Conservation (phyloP, 2,329 filamentous ascomycete species). For the Botrytis hyacinthi region DNA sequence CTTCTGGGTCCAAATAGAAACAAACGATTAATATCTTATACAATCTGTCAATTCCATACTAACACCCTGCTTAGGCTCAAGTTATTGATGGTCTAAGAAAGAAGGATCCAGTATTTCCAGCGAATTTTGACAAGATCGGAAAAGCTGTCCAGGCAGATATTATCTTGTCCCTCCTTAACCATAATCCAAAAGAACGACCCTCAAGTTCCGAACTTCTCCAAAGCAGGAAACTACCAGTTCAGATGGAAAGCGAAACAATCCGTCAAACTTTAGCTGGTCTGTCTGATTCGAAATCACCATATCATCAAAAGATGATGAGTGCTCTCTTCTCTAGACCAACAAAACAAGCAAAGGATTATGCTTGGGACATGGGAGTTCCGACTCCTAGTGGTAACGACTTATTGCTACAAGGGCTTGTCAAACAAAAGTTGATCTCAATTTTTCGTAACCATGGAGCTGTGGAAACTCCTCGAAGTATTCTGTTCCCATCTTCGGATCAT, state of each 20-base stretch:
- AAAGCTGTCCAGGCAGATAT: conserved; percentile 71
- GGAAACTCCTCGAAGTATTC: conserved; percentile 68
- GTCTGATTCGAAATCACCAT: conserved; percentile 78
- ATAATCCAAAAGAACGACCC: conserved; percentile 78
- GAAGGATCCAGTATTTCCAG: conserved; percentile 65
- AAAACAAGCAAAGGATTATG: conserved; percentile 76
- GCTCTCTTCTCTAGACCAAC: conserved; percentile 71
- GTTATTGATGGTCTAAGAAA: conserved; percentile 68
- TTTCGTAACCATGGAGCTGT: conserved; percentile 89
- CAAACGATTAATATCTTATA: not conserved
- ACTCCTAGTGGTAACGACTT: conserved; percentile 57
- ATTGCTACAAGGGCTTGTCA: conserved; percentile 70
- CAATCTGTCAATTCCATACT: not conserved
- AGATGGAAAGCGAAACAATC: conserved; percentile 90
- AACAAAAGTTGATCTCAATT: conserved; percentile 69
- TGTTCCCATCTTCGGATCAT: conserved; percentile 80
- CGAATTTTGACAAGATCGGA: conserved; percentile 69
- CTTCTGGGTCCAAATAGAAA: not conserved
- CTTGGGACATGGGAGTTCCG: conserved; percentile 69
- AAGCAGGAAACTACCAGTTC: conserved; percentile 82
- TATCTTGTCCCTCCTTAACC: conserved; percentile 74
- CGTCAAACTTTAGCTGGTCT: conserved; percentile 77
- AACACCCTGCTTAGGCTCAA: conserved; percentile 37
- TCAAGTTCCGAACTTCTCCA: conserved; percentile 79
- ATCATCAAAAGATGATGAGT: conserved; percentile 87